These are phyloP conservation scores for Colletotrichum noveboracense DNA, from an alignment of 2,329 filamentous ascomycete species.

Conservation along the genomic window DNA sequence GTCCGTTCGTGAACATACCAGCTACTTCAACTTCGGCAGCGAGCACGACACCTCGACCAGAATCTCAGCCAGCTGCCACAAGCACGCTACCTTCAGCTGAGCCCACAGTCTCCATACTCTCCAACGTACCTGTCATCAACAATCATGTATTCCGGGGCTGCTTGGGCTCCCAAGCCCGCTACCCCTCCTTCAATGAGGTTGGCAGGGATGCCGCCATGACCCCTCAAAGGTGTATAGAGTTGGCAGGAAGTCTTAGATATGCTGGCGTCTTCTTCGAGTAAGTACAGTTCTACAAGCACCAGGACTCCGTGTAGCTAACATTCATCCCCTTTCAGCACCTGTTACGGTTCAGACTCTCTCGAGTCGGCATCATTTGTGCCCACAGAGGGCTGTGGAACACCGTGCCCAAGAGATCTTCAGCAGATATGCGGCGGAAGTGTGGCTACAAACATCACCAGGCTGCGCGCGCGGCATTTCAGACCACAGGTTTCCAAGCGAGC, in stretches of 20 bases:
- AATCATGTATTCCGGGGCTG: not conserved
- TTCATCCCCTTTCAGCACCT: not conserved
- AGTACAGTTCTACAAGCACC: not conserved
- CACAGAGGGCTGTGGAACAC: not conserved
- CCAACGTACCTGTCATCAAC: not conserved
- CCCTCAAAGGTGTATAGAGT: not conserved
- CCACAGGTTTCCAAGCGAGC: not conserved
- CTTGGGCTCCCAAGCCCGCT: not conserved
- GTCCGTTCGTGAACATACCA: accelerated
- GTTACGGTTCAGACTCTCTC: not conserved
- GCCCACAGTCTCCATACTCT: not conserved
- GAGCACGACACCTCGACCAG: not conserved
- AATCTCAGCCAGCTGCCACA: not conserved
- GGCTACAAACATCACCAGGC: not conserved
- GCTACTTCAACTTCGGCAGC: accelerated
- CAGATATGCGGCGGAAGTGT: not conserved
- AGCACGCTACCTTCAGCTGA: not conserved
- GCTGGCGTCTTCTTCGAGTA: not conserved
- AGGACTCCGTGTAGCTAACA: not conserved
- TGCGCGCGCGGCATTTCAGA: not conserved
- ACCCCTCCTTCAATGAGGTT: not conserved
- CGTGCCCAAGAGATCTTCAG: not conserved
- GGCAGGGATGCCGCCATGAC: not conserved
- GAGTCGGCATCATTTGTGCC: not conserved
- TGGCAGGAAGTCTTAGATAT: not conserved